Evolutionary conservation across 2,329 filamentous ascomycete genomes (phyloP).

Genomic region (Colletotrichum siamense): DNA sequence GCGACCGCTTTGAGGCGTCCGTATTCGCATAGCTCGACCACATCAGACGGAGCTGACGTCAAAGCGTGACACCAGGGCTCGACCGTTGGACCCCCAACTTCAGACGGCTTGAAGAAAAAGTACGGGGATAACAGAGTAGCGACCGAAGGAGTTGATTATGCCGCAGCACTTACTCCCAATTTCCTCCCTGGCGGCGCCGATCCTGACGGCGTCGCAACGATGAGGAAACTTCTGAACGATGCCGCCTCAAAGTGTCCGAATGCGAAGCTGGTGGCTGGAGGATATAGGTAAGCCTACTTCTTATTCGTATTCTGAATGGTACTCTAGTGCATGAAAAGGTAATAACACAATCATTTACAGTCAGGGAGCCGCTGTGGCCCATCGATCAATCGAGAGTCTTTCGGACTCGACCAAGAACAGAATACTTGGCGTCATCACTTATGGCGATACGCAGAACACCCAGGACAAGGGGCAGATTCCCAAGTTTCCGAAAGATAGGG

Average conservation of each 20-base stretch:
- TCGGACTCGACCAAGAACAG: slow-evolving; percentile 17
- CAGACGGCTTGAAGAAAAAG: slow-evolving; percentile 17
- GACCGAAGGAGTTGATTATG: slow-evolving; percentile 36
- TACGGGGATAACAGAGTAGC: slow-evolving; percentile 25
- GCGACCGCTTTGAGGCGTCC: slow-evolving; percentile 28
- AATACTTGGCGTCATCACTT: slow-evolving; percentile 26
- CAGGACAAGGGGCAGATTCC: slow-evolving; percentile 40
- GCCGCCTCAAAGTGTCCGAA: slow-evolving; percentile 39
- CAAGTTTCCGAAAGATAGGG: slow-evolving; percentile 37
- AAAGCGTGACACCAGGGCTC: slow-evolving; percentile 4
- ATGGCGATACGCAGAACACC: slow-evolving; percentile 27
- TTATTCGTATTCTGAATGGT: neutral
- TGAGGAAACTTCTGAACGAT: slow-evolving; percentile 35
- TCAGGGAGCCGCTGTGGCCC: slow-evolving; percentile 34
- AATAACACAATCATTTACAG: slow-evolving; percentile 21
- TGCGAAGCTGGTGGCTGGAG: slow-evolving; percentile 39
- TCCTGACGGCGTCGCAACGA: slow-evolving; percentile 32
- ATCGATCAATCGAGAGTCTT: slow-evolving; percentile 28
- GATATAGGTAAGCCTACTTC: slow-evolving; percentile 33
- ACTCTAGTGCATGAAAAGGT: neutral
- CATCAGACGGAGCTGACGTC: neutral
- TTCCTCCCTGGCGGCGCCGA: slow-evolving; percentile 34
- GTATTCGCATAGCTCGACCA: neutral
- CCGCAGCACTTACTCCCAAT: slow-evolving; percentile 35
- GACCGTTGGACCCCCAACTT: slow-evolving; percentile 21